Evolutionary conservation across 1,139 yeast species (phyloP).

Genomic region (Diutina siamensis): DNA sequence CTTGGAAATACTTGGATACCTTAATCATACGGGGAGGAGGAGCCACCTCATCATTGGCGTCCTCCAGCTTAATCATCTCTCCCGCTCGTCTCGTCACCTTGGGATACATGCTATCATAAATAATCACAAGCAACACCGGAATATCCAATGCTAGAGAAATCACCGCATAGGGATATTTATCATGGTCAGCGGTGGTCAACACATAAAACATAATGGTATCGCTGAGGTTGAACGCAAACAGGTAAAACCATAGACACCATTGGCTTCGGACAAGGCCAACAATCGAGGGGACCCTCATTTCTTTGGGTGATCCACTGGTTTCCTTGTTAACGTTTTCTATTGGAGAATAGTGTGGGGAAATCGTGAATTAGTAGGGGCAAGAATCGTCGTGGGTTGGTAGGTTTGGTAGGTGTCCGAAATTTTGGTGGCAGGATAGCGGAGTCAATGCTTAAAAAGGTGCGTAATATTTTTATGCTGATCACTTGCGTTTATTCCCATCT

Average conservation of each 20-base stretch:
- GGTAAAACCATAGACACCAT: conserved; percentile 4
- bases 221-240: conserved; percentile 3
- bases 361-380: background rate
- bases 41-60: background rate
- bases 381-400: no score
- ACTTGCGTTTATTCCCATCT: no score
- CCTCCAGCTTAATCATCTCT: no score
- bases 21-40: background rate
- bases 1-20: background rate
- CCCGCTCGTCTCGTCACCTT: background rate
- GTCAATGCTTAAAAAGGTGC: no score
- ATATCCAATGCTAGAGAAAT: background rate
- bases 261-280: background rate
- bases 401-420: no score
- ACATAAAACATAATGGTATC: background rate
- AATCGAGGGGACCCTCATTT: background rate
- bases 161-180: background rate
- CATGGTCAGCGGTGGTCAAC: background rate
- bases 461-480: no score
- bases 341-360: background rate
- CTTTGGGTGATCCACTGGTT: background rate
- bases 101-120: background rate
- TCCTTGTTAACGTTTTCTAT: background rate
- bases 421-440: no score
- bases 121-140: background rate